Base-by-base conservation (phyloP, 805 yeast genomes). In the Saccharomyces kudriavzevii region DNA sequence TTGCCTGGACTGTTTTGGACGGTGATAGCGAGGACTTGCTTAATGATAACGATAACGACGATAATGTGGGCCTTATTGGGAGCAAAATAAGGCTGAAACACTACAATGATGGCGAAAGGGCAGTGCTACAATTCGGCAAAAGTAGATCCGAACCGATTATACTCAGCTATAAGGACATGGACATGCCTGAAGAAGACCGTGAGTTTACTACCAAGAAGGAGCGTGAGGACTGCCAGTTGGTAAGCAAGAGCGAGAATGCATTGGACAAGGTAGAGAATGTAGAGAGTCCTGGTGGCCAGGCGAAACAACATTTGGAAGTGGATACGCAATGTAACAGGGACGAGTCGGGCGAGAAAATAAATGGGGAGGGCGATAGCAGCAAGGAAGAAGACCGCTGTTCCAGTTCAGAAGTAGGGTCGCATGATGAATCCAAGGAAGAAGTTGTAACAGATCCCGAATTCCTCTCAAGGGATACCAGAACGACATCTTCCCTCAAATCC, bases 101-200 rank as follows among this genome's bases (percentile, higher is more conserved):
- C 29, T 51, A 54, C 27, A 52, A 54, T 26, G 54, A 60, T 22
- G 59, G 56, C 26, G 61, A 62, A 53, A 56, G 64, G 31, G 65
- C 65, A n/a, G 48, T 60, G 13, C 45, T 62, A 25, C 65, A 62
- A 47, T 62, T 62, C 50, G 63, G 63, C 13, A 59, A 56, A 49
- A 53, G 55, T 4, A 56, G 56, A 30, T 55, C 60, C 20, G 61
- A 59, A 40, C 60, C 63, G 4, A 30, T 55, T 14, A 43, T 52
- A 27, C 48, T 55, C 45, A 49, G 48, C 27, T 51, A 53, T 31
- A 45, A 54, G 24, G 30, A 29, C 27, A 49, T 35, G 14, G 45
- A 48, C n/a, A 47, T 29, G 8, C 14, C 27, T 11, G 45, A 45
- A 22, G 26, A 20, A 24, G 45, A 50, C 49, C 52, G 6, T 43